Percentiles rank a stretch among this genome's conserved stretches.
These are phyloP conservation scores for Calonectria pseudoreteaudii DNA, from an alignment of 2,329 filamentous ascomycete genomes.

Conservation along the genomic window DNA sequence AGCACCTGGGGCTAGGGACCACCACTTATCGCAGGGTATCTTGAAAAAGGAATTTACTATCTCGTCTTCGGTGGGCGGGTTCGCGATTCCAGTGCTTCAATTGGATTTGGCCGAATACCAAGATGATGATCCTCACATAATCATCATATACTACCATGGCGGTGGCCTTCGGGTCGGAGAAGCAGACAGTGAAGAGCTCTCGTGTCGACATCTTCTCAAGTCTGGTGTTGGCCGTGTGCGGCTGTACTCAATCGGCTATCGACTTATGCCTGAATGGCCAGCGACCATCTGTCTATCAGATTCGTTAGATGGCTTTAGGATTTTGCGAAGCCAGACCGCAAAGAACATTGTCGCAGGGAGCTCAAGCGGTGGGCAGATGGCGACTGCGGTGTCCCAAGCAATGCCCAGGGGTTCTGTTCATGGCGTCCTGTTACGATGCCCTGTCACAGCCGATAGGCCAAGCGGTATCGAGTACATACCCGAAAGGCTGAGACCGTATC, in stretches of 20 bases:
- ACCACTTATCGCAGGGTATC: constrained; percentile 51
- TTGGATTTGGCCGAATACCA: constrained; percentile 41
- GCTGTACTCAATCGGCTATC: constrained; percentile 60
- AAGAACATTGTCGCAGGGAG: constrained; percentile 55
- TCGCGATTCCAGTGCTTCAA: constrained; percentile 51
- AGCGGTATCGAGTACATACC: constrained; percentile 53
- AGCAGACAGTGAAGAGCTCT: constrained; percentile 61
- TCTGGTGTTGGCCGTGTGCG: constrained; percentile 40
- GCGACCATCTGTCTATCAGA: constrained; percentile 57
- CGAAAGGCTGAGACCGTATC: constrained; percentile 45
- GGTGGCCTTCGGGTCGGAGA: constrained; percentile 61
- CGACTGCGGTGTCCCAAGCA: constrained; percentile 55
- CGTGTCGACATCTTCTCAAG: constrained; percentile 56
- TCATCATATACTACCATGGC: constrained; percentile 61
- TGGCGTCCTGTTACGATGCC: constrained; percentile 60
- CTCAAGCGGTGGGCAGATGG: constrained; percentile 62
- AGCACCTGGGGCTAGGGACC: constrained; percentile 49
- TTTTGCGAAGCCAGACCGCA: constrained; percentile 20
- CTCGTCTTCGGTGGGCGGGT: constrained; percentile 48
- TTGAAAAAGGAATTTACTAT: constrained; percentile 43
- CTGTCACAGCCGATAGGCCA: constrained; percentile 60
- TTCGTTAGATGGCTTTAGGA: constrained; percentile 51
- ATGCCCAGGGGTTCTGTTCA: constrained; percentile 43
- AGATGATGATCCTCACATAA: constrained; percentile 28
- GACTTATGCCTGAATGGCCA: constrained; percentile 55